Evolutionary conservation across 768 basidiomycete genomes (phyloP), one percentile per base, ranked within the genome.

Genomic region (Lactarius evosmus): DNA sequence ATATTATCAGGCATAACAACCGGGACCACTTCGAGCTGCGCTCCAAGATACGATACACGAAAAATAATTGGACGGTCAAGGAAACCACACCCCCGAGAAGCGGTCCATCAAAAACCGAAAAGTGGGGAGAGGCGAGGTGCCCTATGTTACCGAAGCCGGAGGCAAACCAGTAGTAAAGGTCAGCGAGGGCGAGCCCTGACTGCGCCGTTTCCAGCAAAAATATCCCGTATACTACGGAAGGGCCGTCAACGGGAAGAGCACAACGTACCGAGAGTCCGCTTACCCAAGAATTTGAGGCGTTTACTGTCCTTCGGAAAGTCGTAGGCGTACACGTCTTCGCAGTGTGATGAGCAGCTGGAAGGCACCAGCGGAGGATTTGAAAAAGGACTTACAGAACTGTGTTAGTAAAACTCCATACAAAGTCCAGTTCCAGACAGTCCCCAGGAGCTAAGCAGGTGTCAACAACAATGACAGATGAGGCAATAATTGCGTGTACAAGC

Each of bases 71-170:
- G 22, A 49, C 46, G 25, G 25, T 27, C 46, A 49, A 11, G 11
- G 46, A 11, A n/a, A 2, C 19, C 8, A 53, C 52, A 22, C 7
- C 17, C 7, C 50, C 50, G 8, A 30, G 22, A 9, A 51, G 22
- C 16, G 50, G 25, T 8, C 22, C 29, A 29, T 51, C 50, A 16
- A 17, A 51, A 6, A 30, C 25, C 2, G 50, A 51, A 27, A 19
- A 5, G 50, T 51, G 29, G 14, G 50, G 50, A 29, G 22, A 27
- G 2, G 7, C 5, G 7, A 59, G 52, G 27, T 25, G 57, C 0
- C 12, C 7, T 6, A 58, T 1, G 69, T 66, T 0, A 72, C 71
- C 3, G 74, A 46, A 63, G 25, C 58, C 62, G 7, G 57, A 53
- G 6, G 22, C 52, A 14, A 63, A 63, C 57, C 57, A 54, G 51